Percentiles rank a stretch among this genome's conserved stretches.
These are phyloP conservation scores for Russula emetica DNA, from an alignment of 768 basidiomycete species.

Conservation along the genomic window DNA sequence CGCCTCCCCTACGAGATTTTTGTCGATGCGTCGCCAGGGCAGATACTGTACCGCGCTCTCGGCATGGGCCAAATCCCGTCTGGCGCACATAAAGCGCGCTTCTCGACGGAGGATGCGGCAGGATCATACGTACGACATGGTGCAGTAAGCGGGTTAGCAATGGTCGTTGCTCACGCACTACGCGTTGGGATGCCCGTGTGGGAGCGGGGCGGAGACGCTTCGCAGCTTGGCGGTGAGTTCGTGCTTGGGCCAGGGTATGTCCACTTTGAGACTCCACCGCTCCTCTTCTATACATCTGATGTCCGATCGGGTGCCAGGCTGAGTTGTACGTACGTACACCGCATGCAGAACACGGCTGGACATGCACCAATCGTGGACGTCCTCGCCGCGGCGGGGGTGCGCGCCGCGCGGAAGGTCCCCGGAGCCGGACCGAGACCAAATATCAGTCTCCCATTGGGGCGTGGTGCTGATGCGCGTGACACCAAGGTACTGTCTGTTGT, in stretches of 20 bases:
- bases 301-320: constrained; percentile 39
- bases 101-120: constrained; percentile 17
- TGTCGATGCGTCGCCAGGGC: constrained; percentile 59
- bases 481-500: constrained; percentile 27
- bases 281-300: not conserved
- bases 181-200: constrained; percentile 76
- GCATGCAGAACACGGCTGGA: constrained; percentile 72
- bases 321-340: constrained; percentile 69
- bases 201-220: constrained; percentile 71
- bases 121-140: constrained; percentile 66
- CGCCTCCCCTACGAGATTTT: constrained; percentile 68
- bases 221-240: constrained; percentile 89
- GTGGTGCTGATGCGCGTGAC: constrained; percentile 11
- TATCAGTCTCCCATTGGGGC: constrained; percentile 15
- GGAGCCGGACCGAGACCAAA: not conserved
- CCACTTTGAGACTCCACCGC: constrained; percentile 11
- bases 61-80: constrained; percentile 63
- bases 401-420: constrained; percentile 2
- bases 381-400: constrained; percentile 56
- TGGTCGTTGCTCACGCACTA: constrained; percentile 66
- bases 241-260: constrained; percentile 58
- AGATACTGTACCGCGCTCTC: constrained; percentile 63
- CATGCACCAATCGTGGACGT: constrained; percentile 73
- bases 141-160: constrained; percentile 60
- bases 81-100: constrained; percentile 37